These are phyloP conservation scores for Penicillium palitans DNA, from an alignment of 2,329 filamentous ascomycete genomes.

Conservation along the genomic window DNA sequence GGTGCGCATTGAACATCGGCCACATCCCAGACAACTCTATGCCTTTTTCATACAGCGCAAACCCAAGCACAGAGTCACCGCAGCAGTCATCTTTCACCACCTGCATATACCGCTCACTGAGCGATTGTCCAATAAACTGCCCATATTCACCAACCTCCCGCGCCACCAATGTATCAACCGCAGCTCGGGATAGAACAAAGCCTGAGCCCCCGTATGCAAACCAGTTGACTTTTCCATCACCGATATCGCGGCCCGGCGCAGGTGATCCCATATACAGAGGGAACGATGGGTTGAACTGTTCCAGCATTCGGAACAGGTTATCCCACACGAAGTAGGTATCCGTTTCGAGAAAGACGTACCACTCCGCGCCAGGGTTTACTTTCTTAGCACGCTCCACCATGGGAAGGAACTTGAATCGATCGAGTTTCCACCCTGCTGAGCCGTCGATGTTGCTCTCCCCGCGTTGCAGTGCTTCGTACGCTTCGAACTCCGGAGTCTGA, in stretches of 20 bases:
- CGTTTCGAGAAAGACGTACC: constrained; percentile 59
- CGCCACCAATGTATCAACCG: constrained; percentile 45
- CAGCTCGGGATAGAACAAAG: constrained; percentile 49
- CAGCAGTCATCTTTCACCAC: constrained; percentile 52
- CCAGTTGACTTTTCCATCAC: constrained; percentile 30
- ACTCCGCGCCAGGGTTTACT: constrained; percentile 50
- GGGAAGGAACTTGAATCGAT: constrained; percentile 60
- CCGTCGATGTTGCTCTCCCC: constrained; percentile 35
- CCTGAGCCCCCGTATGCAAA: constrained; percentile 55
- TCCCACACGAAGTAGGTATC: constrained; percentile 54
- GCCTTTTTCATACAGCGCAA: constrained; percentile 47
- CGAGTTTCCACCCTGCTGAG: constrained; percentile 53
- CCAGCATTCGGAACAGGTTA: constrained; percentile 51
- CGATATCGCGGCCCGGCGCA: constrained; percentile 38
- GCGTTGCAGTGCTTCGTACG: constrained; percentile 45
- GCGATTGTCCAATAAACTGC: constrained; percentile 43
- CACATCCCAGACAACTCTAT: constrained; percentile 51
- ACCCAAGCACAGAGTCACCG: constrained; percentile 55
- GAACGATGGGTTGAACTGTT: constrained; percentile 48
- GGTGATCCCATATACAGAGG: constrained; percentile 54
- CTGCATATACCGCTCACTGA: constrained; percentile 44
- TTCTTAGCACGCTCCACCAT: constrained; percentile 55
- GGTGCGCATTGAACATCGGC: constrained; percentile 52
- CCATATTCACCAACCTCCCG: constrained; percentile 24
- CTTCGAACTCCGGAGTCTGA: constrained; percentile 39